Conservation (phyloP, 768 basidiomycete species). For the Sporobolomyces phaffii region DNA sequence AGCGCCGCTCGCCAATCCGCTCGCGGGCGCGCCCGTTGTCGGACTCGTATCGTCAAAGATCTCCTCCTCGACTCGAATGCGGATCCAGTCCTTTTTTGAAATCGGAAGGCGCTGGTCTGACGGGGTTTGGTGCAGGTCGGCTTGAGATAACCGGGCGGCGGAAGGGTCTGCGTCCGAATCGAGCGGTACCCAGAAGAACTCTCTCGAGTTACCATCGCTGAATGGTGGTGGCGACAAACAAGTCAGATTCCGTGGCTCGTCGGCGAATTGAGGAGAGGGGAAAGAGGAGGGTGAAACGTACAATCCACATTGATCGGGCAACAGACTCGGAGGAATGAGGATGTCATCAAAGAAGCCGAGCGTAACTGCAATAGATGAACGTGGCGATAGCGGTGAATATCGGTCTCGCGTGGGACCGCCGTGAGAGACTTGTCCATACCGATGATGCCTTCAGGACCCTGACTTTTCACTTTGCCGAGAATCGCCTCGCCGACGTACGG, state of each 20-base stretch:
- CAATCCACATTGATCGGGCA: slow-evolving; percentile 62
- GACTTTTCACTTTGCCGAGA: slow-evolving; percentile 78
- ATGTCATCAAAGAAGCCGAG: slow-evolving; percentile 92
- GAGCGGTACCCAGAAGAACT: slow-evolving; percentile 46
- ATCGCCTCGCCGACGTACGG: slow-evolving; percentile 87
- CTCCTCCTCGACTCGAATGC: slow-evolving; percentile 40
- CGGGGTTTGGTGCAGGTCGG: neutral
- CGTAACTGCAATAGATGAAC: too few relatives aligned
- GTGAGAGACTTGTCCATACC: slow-evolving; percentile 53
- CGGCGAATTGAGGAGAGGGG: neutral
- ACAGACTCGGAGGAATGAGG: slow-evolving; percentile 68
- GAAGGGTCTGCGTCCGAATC: slow-evolving; percentile 6
- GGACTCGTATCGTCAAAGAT: slow-evolving; percentile 41
- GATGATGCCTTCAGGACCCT: slow-evolving; percentile 76
- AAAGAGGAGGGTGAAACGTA: slow-evolving; percentile 35
- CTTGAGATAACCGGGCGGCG: neutral
- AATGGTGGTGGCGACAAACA: neutral
- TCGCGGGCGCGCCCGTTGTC: slow-evolving; percentile 16
- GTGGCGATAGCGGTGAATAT: too few relatives aligned
- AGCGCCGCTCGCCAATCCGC: neutral
- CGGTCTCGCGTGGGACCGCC: too few relatives aligned
- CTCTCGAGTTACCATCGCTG: slow-evolving; percentile 43
- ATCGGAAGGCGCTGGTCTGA: slow-evolving; percentile 39
- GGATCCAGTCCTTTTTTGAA: slow-evolving; percentile 37
- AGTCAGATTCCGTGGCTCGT: neutral